phyloP scores from a whole-genome alignment of 805 yeast species.

The Ogataea salicorniae region DNA sequence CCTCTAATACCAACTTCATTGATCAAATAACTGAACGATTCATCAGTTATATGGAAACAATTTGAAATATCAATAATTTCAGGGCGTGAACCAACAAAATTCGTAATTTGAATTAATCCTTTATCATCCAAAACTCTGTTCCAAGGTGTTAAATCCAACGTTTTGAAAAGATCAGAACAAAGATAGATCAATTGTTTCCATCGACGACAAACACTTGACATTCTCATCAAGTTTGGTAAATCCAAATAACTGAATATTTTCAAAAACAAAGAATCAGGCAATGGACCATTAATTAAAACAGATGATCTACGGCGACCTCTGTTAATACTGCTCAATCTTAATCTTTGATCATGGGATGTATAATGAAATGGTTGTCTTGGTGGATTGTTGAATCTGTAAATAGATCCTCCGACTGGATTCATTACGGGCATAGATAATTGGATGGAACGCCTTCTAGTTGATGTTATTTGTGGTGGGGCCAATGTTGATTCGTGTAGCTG shows the following conservation, averaged over 20 bases:
- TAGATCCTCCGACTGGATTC: constrained; percentile 25
- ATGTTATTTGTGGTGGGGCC: neutral
- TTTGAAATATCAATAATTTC: constrained; percentile 55
- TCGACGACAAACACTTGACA: constrained; percentile 52
- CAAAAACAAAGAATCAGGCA: constrained; percentile 57
- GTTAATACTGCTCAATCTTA: constrained; percentile 41
- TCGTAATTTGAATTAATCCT: constrained; percentile 52
- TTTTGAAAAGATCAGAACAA: constrained; percentile 47
- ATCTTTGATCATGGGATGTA: constrained; percentile 49
- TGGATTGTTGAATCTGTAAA: constrained; percentile 21
- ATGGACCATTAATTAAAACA: constrained; percentile 47
- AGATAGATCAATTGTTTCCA: constrained; percentile 64
- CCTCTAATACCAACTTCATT: constrained; percentile 69
- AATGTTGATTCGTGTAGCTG: neutral
- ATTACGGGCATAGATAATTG: constrained; percentile 20
- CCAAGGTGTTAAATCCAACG: constrained; percentile 57
- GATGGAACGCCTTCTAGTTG: constrained; percentile 1
- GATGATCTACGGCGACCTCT: constrained; percentile 50
- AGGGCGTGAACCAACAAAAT: constrained; percentile 70
- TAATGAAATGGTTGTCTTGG: constrained; percentile 39
- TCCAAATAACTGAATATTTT: constrained; percentile 48
- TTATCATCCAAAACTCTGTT: constrained; percentile 56
- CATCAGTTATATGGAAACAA: constrained; percentile 75
- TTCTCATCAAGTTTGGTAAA: constrained; percentile 55
- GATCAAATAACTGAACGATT: constrained; percentile 65